Base-by-base conservation (phyloP, 306 rosid genomes). In the Quercus dentata region DNA sequence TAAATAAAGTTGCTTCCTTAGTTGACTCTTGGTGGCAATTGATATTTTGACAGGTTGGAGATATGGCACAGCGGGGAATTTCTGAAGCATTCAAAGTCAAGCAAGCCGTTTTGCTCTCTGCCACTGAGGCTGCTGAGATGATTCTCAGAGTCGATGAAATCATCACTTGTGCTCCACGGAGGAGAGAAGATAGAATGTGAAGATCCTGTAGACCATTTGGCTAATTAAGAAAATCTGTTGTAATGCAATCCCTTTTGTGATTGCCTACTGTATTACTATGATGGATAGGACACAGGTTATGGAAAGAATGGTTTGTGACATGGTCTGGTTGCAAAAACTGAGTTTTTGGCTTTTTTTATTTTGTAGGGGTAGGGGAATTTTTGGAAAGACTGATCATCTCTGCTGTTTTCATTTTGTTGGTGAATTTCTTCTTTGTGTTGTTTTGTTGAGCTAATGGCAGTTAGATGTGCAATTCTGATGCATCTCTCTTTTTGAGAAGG, bases 111-210 rank as follows among this genome's bases (percentile, higher is more conserved):
- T 82, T 95, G 87, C 91, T 93, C 31, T 96, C 99, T 69, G 86
- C 99, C 15, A 96, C 98, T 9, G 99, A 93, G 88, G 99, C 98
- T 14, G 94, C 97, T 75, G 99, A 93, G 86, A 96, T 95, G 99
- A 91, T 95, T 82, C 99, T 95, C 49, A 87, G 99, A 84, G 98
- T 95, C 67, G 99, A 96, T 76, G 97, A 91, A 85, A 96, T 96
- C 88, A 93, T 96, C 79, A 93, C 97, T 0, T 95, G 99, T 80
- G 99, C 99, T 76, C 99, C 98, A 4, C 82, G 99, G 85, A 87
- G 86, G 89, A 91, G 99, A 85, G 99, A 95, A 85, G 92, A 93
- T 75, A 88, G 97, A 81, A 95, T 93, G 99, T 96, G 82, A 90
- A 70, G 69, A 65, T 77, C 64, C 74, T 38, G 76, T 62, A 5